These are phyloP conservation scores for Xylariomycetidae sp. DNA, from an alignment of 2,329 filamentous ascomycete species.

Conservation along the genomic window DNA sequence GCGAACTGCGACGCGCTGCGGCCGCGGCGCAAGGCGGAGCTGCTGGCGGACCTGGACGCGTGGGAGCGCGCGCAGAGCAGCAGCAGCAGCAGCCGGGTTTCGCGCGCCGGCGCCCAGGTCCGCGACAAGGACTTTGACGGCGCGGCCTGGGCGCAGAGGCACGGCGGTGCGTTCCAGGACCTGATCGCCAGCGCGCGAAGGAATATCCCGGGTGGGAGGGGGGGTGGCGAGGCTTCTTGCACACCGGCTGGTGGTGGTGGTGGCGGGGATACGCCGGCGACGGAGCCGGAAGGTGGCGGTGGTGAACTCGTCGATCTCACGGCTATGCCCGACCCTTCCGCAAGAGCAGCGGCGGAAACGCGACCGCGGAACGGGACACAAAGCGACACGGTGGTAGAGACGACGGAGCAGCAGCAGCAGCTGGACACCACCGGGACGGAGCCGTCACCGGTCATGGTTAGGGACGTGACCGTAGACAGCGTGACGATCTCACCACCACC, in stretches of 20 bases:
- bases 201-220: background rate
- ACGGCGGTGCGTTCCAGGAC: conserved; percentile 70
- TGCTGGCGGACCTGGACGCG: conserved; percentile 71
- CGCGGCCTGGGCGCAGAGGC: conserved; percentile 64
- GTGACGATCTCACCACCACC: too few species aligned
- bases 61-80: conserved; percentile 88
- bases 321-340: conserved; percentile 2
- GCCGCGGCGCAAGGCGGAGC: conserved; percentile 63
- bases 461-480: too few species aligned
- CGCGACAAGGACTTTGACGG: conserved; percentile 88
- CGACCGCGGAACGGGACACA: too few species aligned
- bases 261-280: too few species aligned
- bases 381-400: too few species aligned
- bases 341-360: conserved; percentile 1
- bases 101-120: conserved; percentile 42
- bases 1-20: conserved; percentile 83
- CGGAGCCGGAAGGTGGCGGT: background rate
- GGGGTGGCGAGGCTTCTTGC: background rate
- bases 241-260: too few species aligned
- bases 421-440: too few species aligned
- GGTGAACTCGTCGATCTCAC: background rate
- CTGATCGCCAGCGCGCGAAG: conserved; percentile 70
- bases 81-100: background rate
- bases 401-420: too few species aligned
- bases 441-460: too few species aligned